Base-by-base conservation (phyloP, 1,284 basidiomycete species). In the Peniophora sp. region DNA sequence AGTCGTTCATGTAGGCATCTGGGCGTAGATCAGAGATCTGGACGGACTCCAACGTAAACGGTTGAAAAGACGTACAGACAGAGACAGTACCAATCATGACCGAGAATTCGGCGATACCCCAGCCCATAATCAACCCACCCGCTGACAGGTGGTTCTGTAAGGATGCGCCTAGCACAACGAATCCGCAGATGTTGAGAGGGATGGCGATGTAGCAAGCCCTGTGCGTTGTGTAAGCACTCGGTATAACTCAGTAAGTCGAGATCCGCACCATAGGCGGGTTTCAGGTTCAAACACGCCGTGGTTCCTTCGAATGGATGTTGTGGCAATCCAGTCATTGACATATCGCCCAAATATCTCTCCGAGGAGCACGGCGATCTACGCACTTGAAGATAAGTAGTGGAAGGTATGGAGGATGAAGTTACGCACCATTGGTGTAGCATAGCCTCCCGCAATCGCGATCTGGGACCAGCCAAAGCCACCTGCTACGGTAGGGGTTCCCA, bases 241-340 rank as follows among this genome's bases (percentile, higher is more conserved):
- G 27, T 6, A 32, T 32, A 5, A 41, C 39, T 17, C 39, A n/a
- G n/a, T n/a, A 19, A 20, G 41, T 12, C 41, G 14, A 20, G 12
- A 44, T 16, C 20, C 73, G 24, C 53, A 81, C 85, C 85, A 85
- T 8, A 86, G 67, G 38, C 85, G 80, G 56, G 65, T 75, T 61
- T 88, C 85, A 3, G 86, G 81, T 58, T 83, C 77, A 64, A 88
- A 88, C 32, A 89, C 79, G 55, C 85, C 85, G 0, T 72, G 69
- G 61, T 85, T 83, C 17, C 78, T 67, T 46, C 72, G 68, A 57
- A 85, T 78, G 49, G 69, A 73, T n/a, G 63, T 44, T 54, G 74
- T 75, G 72, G 81, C 79, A 43, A 86, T 76, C 70, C 73, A 80
- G 53, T 89, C 85, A 57, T 88, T 87, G 53, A 74, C 59, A 58